A percentile compares a stretch with the other conserved stretches of the same genome.
Conservation (phyloP, 2,329 filamentous ascomycete species). For the Onygena corvina region DNA sequence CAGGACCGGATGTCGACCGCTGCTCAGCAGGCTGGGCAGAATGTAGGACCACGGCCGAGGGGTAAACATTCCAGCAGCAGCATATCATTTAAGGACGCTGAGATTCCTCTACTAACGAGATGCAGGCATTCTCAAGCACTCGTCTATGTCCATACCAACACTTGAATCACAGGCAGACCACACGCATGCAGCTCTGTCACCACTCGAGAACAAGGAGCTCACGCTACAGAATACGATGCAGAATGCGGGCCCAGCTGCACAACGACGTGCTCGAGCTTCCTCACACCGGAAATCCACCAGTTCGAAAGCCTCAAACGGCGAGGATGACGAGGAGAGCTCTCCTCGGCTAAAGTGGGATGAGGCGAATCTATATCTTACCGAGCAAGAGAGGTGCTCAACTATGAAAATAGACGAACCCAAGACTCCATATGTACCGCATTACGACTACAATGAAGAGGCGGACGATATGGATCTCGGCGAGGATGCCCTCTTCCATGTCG, state of each 20-base stretch:
- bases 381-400: slow-evolving; percentile 85
- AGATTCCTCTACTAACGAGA: background rate
- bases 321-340: slow-evolving; percentile 45
- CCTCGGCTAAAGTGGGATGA: slow-evolving; percentile 96
- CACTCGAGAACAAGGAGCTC: slow-evolving; percentile 62
- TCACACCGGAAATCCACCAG: slow-evolving; percentile 60
- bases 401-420: slow-evolving; percentile 99
- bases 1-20: background rate
- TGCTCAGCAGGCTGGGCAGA: background rate
- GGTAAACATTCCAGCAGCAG: slow-evolving; percentile 26
- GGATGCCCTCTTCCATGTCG: slow-evolving; percentile 47
- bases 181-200: slow-evolving; percentile 14
- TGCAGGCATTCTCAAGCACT: slow-evolving; percentile 87
- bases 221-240: slow-evolving; percentile 87
- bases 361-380: slow-evolving; percentile 90
- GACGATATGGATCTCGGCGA: slow-evolving; percentile 44
- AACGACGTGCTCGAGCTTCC: slow-evolving; percentile 30
- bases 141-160: slow-evolving; percentile 43
- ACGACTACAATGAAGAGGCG: slow-evolving; percentile 79
- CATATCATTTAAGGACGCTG: no score
- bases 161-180: slow-evolving; percentile 20
- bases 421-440: slow-evolving; percentile 87
- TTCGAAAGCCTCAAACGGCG: slow-evolving; percentile 33
- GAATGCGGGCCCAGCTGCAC: slow-evolving; percentile 76
- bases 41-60: slow-evolving; percentile 24